These are phyloP conservation scores for Micromonas pusilla DNA, from an alignment of 139 green algal species.

Conservation along the genomic window DNA sequence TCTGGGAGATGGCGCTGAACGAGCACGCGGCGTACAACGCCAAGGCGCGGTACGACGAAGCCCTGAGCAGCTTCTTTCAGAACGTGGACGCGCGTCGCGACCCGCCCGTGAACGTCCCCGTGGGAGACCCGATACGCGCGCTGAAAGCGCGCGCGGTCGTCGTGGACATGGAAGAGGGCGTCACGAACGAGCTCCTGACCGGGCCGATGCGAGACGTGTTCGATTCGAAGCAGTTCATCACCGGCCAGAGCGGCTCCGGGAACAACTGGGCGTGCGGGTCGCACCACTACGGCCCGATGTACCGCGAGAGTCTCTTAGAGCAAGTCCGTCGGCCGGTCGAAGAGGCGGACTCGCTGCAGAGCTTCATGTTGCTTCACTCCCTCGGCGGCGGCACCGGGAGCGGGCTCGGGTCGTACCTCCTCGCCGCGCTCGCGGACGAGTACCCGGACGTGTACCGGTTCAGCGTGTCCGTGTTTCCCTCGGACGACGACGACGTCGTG, in stretches of 20 bases:
- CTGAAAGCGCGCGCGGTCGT: slow-evolving; percentile 69
- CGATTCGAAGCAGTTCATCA: slow-evolving; percentile 59
- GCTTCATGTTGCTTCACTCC: slow-evolving; percentile 63
- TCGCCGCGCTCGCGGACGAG: slow-evolving; percentile 46
- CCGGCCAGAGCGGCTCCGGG: slow-evolving; percentile 60
- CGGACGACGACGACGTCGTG: slow-evolving; percentile 70
- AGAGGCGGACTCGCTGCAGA: slow-evolving; percentile 58
- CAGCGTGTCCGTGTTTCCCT: slow-evolving; percentile 61
- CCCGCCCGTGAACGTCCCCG: slow-evolving; percentile 52
- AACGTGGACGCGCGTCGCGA: slow-evolving; percentile 61
- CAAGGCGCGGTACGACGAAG: slow-evolving; percentile 57
- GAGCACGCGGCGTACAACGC: slow-evolving; percentile 70
- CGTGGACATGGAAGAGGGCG: slow-evolving; percentile 80
- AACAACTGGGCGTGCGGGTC: slow-evolving; percentile 85
- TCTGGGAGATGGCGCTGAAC: slow-evolving; percentile 39
- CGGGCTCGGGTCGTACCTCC: slow-evolving; percentile 19
- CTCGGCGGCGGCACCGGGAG: slow-evolving; percentile 67
- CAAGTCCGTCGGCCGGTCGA: slow-evolving; percentile 51
- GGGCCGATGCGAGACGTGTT: slow-evolving; percentile 57
- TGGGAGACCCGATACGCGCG: slow-evolving; percentile 48
- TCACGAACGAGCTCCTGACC: slow-evolving; percentile 71
- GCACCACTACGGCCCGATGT: slow-evolving; percentile 65
- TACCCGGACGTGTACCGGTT: slow-evolving; percentile 67
- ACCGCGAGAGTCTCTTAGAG: slow-evolving; percentile 50
- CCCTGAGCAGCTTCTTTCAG: slow-evolving; percentile 74